Base-by-base conservation (phyloP, 73 alveolate species). In the Stentor coeruleus region DNA sequence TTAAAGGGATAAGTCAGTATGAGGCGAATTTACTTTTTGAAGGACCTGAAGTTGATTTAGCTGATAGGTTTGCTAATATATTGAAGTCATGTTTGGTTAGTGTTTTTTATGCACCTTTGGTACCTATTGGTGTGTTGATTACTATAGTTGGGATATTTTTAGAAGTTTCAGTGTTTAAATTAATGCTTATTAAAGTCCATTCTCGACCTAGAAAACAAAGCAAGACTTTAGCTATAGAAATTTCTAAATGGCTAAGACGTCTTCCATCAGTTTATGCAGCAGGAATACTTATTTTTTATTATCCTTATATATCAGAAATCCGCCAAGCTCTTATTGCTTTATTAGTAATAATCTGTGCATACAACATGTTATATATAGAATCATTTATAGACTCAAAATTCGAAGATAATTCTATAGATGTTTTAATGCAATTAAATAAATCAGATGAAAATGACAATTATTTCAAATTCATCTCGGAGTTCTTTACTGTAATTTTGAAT, bases 151-250 rank as follows among this genome's bases (percentile, higher is more conserved):
- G 93, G 31, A 57, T 76, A 36, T 14, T 82, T 58, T 37, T 84
- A 59, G 80, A 81, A 28, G 86, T 83, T 59, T 90, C 93, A 93
- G 90, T 77, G 3, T 90, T 83, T 58, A 88, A 88, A 59, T 58
- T 58, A 37, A 82, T 83, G 4, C 49, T 90, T 3, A 74, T 90
- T 6, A 75, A 93, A 60, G 74, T 87, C 30, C 82, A 87, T 76
- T 30, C 58, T 35, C 31, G 55, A 14, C 96, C 96, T 59, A 90
- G 84, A 76, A 31, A 58, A 3, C 49, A 82, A 83, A 86, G 92
- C 2, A 84, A 82, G 0, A 83, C 36, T 31, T 82, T 89, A 89
- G 88, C 88, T 0, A 55, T 35, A 66, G 79, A 85, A 82, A 66
- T 66, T 36, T n/a, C 35, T n/a, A 36, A 2, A 36, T n/a, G n/a